Evolutionary conservation across 805 yeast genomes (phyloP), one percentile per base, ranked within the genome.

Genomic region (Candida gorgasii): DNA sequence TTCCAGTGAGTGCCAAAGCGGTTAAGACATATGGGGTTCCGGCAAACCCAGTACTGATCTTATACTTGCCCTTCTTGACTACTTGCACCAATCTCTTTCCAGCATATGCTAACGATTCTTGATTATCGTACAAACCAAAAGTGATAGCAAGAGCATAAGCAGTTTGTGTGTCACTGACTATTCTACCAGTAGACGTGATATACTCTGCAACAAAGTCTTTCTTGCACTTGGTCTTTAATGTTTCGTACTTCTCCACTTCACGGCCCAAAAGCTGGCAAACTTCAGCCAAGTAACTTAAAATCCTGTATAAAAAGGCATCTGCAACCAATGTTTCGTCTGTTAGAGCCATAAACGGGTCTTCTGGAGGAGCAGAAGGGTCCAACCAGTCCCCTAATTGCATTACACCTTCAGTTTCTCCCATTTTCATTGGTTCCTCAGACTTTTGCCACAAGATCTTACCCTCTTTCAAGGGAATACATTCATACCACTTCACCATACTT

Each of bases 311-410:
- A 9, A 22, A 22, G 8, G 24, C 24, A 42, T 55, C 54, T 13
- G 56, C 54, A 15, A 55, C 59, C 35, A 55, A 27, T 26, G 37
- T 32, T 5, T 54, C 48, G 30, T 55, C 53, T 2, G 60, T 55
- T 42, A 47, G 44, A 3, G 54, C 56, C 15, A 36, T 37, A 7
- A 46, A 46, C 9, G 60, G 58, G 28, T 52, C 47, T 18, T 52
- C 55, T 3, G 59, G 58, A 7, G 60, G 60, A 15, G 60, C 59
- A 20, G 46, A 40, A 3, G 59, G 59, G 40, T 55, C 59, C 55
- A 40, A 23, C 43, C 43, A 40, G 24, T 40, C 43, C 3, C 43
- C 43, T 17, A 40, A 24, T 20, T 40, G 43, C 27, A 40, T n/a
- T n/a, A n/a, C n/a, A n/a, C n/a, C n/a, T n/a, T n/a, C n/a, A n/a